Percentiles rank a stretch among this genome's conserved stretches.
Evolutionary conservation across 2,329 filamentous ascomycete genomes (phyloP).

Genomic region (Sporothrix pallida): DNA sequence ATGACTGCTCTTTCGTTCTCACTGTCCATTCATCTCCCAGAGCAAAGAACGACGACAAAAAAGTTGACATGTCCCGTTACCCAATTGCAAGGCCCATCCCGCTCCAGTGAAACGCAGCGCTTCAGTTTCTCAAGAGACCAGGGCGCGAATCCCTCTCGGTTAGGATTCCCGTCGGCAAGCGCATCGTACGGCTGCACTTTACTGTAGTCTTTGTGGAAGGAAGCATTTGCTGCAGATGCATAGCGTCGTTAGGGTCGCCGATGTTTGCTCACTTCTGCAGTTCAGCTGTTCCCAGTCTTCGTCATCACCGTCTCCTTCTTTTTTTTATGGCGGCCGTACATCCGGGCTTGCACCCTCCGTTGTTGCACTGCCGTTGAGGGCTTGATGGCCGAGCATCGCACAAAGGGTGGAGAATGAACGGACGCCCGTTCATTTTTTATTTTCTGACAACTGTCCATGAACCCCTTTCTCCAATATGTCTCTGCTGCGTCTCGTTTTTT

Average conservation of each 20-base stretch:
- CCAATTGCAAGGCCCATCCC: constrained; percentile 19
- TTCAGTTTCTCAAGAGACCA: not conserved
- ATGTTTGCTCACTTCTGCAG: not conserved
- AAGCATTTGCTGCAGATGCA: not conserved
- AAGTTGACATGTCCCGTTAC: constrained; percentile 13
- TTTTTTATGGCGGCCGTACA: not conserved
- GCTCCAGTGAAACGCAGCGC: constrained; percentile 21
- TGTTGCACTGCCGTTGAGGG: constrained; percentile 22
- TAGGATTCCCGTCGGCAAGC: constrained; percentile 11
- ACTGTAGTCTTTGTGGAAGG: not conserved
- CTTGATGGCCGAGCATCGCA: not conserved
- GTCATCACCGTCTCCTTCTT: too few relatives aligned
- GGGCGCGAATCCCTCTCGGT: constrained; percentile 28
- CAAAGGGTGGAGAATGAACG: not conserved
- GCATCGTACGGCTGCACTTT: not conserved
- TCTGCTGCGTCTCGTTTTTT: not conserved
- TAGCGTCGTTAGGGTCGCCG: not conserved
- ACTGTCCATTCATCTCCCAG: not conserved
- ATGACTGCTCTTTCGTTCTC: not conserved
- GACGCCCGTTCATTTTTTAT: not conserved
- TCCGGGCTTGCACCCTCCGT: not conserved
- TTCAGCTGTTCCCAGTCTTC: not conserved
- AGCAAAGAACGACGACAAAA: not conserved
- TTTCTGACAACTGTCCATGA: not conserved
- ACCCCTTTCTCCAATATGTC: constrained; percentile 11